These are phyloP conservation scores for Salisapilia sapeloensis DNA, from an alignment of 352 stramenopile genomes.

Conservation along the genomic window DNA sequence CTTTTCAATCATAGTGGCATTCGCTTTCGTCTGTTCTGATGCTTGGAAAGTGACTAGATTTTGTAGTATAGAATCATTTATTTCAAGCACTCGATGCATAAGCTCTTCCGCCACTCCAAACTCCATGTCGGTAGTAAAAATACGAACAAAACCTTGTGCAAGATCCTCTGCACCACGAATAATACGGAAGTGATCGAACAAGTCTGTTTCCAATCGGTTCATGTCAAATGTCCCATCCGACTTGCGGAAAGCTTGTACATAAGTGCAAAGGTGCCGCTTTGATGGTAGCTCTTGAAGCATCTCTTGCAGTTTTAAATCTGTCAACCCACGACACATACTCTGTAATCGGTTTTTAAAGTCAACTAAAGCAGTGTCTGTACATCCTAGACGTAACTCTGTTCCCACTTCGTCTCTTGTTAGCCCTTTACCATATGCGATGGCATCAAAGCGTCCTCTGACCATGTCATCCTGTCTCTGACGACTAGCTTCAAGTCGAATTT, in stretches of 20 bases:
- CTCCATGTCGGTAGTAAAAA: constrained; percentile 45
- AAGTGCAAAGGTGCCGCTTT: constrained; percentile 82
- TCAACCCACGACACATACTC: constrained; percentile 58
- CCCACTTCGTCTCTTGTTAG: constrained; percentile 40
- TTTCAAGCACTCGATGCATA: constrained; percentile 14
- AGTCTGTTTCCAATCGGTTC: constrained; percentile 25
- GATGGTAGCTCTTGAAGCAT: constrained; percentile 83
- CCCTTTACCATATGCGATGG: constrained; percentile 38
- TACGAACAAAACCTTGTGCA: constrained; percentile 28
- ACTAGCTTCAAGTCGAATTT: constrained; percentile 8
- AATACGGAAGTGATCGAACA: constrained; percentile 71
- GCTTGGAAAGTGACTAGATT: constrained; percentile 19
- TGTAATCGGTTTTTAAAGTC: constrained; percentile 33
- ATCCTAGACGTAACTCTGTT: constrained; percentile 22
- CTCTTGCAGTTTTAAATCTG: constrained; percentile 71
- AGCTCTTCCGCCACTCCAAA: constrained; percentile 27
- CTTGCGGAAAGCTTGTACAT: constrained; percentile 30
- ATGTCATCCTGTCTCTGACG: constrained; percentile 33
- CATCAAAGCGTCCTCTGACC: constrained; percentile 42
- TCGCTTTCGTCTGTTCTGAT: constrained; percentile 18
- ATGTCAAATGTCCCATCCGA: constrained; percentile 33
- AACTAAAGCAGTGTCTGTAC: constrained; percentile 28
- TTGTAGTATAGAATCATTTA: constrained; percentile 23
- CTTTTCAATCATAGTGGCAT: constrained; percentile 19
- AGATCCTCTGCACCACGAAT: constrained; percentile 31